Evolutionary conservation across 805 yeast species (phyloP).

Genomic region (Ogataea methylovora): DNA sequence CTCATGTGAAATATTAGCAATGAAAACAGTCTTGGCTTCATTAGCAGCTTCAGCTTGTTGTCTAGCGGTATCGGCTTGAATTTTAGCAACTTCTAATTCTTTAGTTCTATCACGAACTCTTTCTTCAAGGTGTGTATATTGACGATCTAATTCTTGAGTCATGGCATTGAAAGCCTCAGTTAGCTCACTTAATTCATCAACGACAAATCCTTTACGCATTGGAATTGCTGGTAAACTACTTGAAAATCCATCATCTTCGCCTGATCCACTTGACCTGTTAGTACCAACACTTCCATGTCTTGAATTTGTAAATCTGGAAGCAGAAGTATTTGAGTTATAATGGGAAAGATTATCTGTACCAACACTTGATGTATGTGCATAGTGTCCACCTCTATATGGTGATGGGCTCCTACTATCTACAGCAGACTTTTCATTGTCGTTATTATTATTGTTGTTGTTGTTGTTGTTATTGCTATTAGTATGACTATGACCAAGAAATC

Average conservation of each 20-base stretch:
- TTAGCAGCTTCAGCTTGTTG: conserved; percentile 71
- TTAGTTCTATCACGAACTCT: conserved; percentile 80
- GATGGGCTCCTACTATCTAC: not conserved
- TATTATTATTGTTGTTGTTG: no score
- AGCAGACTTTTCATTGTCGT: not conserved
- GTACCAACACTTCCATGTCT: conserved; percentile 6
- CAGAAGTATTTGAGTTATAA: conserved; percentile 3
- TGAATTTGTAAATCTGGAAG: conserved; percentile 1
- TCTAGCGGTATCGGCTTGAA: conserved; percentile 50
- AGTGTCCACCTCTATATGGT: not conserved
- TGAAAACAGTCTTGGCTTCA: conserved; percentile 91
- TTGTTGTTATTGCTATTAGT: not conserved
- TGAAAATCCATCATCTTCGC: not conserved
- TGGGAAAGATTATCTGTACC: conserved; percentile 10
- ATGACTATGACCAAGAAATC: conserved; percentile 18
- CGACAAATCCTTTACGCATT: conserved; percentile 35
- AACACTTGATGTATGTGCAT: no score
- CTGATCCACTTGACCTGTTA: conserved; percentile 5
- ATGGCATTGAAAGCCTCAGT: conserved; percentile 86
- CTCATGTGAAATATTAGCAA: conserved; percentile 91
- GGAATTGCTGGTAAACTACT: conserved; percentile 15
- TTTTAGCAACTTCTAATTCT: conserved; percentile 81
- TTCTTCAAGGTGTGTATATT: conserved; percentile 79
- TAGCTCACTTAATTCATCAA: conserved; percentile 83
- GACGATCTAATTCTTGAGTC: conserved; percentile 82